Evolutionary conservation across 2,329 filamentous ascomycete species (phyloP).

Genomic region (Trichoderma hamatum): DNA sequence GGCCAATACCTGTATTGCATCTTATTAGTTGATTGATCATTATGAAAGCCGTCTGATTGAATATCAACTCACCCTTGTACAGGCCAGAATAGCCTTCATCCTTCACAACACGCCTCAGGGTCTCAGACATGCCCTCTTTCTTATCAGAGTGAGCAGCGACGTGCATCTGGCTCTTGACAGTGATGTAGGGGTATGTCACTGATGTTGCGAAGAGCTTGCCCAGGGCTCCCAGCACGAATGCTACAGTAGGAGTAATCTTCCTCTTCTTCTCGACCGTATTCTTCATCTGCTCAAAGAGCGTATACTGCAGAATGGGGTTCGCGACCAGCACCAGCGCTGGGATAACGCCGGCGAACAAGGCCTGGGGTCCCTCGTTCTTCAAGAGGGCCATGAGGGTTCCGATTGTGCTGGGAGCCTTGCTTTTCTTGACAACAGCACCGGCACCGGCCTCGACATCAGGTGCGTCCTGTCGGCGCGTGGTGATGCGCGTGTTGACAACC

Average conservation of each 20-base stretch:
- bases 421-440: slow-evolving; percentile 40
- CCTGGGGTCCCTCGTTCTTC: slow-evolving; percentile 78
- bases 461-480: slow-evolving; percentile 71
- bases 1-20: slow-evolving; percentile 72
- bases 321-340: slow-evolving; percentile 93
- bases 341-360: slow-evolving; percentile 89
- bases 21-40: slow-evolving; percentile 24
- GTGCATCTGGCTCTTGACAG: slow-evolving; percentile 97
- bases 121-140: slow-evolving; percentile 78
- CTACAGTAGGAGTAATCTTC: slow-evolving; percentile 80
- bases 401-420: slow-evolving; percentile 71
- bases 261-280: slow-evolving; percentile 75
- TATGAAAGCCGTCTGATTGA: background rate
- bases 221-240: slow-evolving; percentile 87
- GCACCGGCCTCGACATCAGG: slow-evolving; percentile 48
- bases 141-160: slow-evolving; percentile 77
- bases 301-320: slow-evolving; percentile 98
- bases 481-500: slow-evolving; percentile 99
- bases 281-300: slow-evolving; percentile 97
- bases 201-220: slow-evolving; percentile 93
- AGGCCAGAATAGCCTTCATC: slow-evolving; percentile 92
- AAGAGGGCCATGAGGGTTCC: slow-evolving; percentile 80
- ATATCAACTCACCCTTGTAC: slow-evolving; percentile 73
- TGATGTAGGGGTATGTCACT: slow-evolving; percentile 98
- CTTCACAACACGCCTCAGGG: slow-evolving; percentile 75